Conservation (phyloP, 148 eudicot genomes). For the Beta vulgaris region DNA sequence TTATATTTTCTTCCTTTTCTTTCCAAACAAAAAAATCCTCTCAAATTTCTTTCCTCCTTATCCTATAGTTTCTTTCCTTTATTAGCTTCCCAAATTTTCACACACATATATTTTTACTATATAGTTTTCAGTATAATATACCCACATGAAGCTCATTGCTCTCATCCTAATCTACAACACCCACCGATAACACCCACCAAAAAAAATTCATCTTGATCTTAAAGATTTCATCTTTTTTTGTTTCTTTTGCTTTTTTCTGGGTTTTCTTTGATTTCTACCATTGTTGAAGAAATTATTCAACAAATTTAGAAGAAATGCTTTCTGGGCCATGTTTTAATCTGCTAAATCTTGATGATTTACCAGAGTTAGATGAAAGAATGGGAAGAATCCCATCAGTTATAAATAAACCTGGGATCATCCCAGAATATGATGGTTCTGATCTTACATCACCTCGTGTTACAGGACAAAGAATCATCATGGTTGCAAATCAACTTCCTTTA, state of each 20-base stretch:
- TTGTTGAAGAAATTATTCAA: background rate
- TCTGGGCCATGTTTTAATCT: slow-evolving; percentile 30
- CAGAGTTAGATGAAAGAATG: slow-evolving; percentile 17
- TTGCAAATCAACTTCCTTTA: slow-evolving; percentile 57
- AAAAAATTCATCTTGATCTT: background rate
- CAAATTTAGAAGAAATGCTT: slow-evolving; percentile 1
- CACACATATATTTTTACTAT: background rate
- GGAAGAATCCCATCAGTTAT: slow-evolving; percentile 38
- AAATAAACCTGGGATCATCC: slow-evolving; percentile 47
- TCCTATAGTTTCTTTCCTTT: slow-evolving; percentile 23
- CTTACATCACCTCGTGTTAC: slow-evolving; percentile 10
- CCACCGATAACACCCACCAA: background rate
- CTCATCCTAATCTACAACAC: slow-evolving; percentile 28
- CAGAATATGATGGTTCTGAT: slow-evolving; percentile 36
- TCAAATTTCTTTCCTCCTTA: slow-evolving; percentile 17
- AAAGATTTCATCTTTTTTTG: slow-evolving; percentile 7
- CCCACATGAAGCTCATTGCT: slow-evolving; percentile 28
- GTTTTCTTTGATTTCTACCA: background rate
- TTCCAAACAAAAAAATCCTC: background rate
- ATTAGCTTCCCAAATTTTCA: slow-evolving; percentile 10
- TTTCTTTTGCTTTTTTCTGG: background rate
- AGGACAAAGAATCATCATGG: slow-evolving; percentile 42
- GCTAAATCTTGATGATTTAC: slow-evolving; percentile 15
- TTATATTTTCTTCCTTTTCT: background rate
- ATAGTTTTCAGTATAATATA: background rate